Evolutionary conservation across 2,329 filamentous ascomycete genomes (phyloP), one percentile per base, ranked within the genome.

Genomic region (Orbilia quercus): DNA sequence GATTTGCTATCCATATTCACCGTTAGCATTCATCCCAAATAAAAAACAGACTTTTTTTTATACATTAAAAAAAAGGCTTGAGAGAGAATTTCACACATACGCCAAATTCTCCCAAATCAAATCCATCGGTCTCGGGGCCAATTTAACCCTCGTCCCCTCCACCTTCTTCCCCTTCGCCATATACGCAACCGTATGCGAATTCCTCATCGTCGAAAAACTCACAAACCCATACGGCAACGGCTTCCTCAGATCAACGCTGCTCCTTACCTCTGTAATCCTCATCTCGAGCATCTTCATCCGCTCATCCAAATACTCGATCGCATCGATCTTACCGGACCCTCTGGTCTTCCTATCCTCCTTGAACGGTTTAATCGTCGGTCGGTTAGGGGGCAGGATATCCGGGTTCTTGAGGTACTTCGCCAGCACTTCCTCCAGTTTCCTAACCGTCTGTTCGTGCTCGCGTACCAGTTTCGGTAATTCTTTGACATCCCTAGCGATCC

Each of bases 31-130:
- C 1, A 36, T 34, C 22, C 36, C n/a, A n/a, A 28, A 2, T 45
- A 16, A 16, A 18, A 47, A 51, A 40, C 34, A 7, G 7, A 22
- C 25, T 23, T 2, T n/a, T n/a, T 11, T 11, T 34, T 3, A 36
- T 34, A 34, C 36, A 28, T 6, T 45, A 16, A 16, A 18, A 47
- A 51, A 40, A 44, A 7, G 7, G 18, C 25, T 23, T 2, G 12
- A 14, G 16, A 14, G 11, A 23, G 22, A 11, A 14, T 51, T 20
- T n/a, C 9, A 23, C 14, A 45, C 75, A 20, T 65, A 76, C 75
- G 88, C 85, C 82, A 99, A 86, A 78, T 99, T 99, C 79, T 92
- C 90, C 95, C 95, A 99, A 76, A 99, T 96, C 59, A 99, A 87
- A 79, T 98, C 94, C 79, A 91, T 92, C 1, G 95, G 94, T 69